A percentile compares a stretch with the other conserved stretches of the same genome.
Evolutionary conservation across 2,329 filamentous ascomycete genomes (phyloP).

Genomic region (Talaromyces amestolkiae): DNA sequence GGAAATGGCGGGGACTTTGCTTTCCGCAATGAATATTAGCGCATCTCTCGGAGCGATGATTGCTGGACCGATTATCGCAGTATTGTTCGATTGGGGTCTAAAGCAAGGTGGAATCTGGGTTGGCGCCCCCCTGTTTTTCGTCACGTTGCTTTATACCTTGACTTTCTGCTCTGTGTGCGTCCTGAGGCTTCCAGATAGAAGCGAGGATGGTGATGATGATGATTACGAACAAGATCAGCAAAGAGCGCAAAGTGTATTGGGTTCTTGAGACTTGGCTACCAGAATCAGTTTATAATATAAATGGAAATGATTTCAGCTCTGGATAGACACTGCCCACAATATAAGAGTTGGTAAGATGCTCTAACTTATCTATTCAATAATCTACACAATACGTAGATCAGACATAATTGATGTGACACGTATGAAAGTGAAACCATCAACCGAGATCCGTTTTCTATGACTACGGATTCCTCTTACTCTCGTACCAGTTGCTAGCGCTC

Average conservation of each 20-base stretch:
- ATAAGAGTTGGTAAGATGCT: no score
- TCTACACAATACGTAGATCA: no score
- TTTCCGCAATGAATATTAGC: constrained; percentile 17
- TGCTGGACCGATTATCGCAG: constrained; percentile 14
- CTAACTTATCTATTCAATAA: no score
- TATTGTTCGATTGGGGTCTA: constrained; percentile 13
- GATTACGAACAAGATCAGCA: constrained; percentile 1
- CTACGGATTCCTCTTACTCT: no score
- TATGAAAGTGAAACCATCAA: no score
- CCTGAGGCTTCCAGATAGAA: constrained; percentile 12
- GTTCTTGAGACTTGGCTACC: neutral
- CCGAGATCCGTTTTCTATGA: no score
- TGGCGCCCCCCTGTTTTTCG: constrained; percentile 10
- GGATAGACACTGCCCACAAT: no score
- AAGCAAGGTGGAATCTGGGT: constrained; percentile 12
- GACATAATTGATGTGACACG: no score
- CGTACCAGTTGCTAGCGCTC: no score
- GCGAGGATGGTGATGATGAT: constrained; percentile 3
- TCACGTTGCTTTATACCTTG: constrained; percentile 15
- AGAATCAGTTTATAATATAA: no score
- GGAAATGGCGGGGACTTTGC: constrained; percentile 13
- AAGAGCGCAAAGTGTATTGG: constrained; percentile 3
- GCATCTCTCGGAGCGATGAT: constrained; percentile 15
- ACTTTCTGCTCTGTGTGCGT: constrained; percentile 15
- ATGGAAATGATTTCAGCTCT: no score